Conservation (phyloP, 306 rosid species). For the Hippophae tibetana region DNA sequence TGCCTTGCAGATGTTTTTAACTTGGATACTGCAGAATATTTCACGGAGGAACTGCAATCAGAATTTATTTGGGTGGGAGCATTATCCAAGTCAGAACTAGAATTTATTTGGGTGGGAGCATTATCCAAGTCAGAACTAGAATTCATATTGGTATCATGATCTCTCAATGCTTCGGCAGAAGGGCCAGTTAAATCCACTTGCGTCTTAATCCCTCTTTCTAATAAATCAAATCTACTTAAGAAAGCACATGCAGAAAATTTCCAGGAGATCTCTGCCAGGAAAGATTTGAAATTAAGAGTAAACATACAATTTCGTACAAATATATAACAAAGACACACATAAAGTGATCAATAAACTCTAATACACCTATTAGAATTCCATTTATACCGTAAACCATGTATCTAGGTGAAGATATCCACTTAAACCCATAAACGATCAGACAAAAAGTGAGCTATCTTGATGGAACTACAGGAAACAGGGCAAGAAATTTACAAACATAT, state of each 20-base stretch:
- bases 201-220: conserved; percentile 26
- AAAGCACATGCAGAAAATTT: conserved; percentile 22
- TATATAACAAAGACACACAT: too few species aligned
- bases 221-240: conserved; percentile 28
- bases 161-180: conserved; percentile 28
- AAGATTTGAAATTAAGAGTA: not conserved
- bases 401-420: too few species aligned
- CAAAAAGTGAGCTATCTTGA: too few species aligned
- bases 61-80: conserved; percentile 18
- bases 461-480: too few species aligned
- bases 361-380: too few species aligned
- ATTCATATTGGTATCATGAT: conserved; percentile 20
- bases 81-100: conserved; percentile 14
- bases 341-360: too few species aligned
- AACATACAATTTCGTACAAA: not conserved
- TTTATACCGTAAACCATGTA: too few species aligned
- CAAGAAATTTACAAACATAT: too few species aligned
- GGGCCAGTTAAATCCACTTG: conserved; percentile 28
- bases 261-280: conserved; percentile 43
- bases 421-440: too few species aligned
- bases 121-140: conserved; percentile 14
- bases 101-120: conserved; percentile 18
- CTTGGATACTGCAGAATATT: conserved; percentile 38
- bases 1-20: conserved; percentile 75
- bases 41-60: conserved; percentile 18